phyloP scores from a whole-genome alignment of 208 protist species.

The Trypanosoma mega region DNA sequence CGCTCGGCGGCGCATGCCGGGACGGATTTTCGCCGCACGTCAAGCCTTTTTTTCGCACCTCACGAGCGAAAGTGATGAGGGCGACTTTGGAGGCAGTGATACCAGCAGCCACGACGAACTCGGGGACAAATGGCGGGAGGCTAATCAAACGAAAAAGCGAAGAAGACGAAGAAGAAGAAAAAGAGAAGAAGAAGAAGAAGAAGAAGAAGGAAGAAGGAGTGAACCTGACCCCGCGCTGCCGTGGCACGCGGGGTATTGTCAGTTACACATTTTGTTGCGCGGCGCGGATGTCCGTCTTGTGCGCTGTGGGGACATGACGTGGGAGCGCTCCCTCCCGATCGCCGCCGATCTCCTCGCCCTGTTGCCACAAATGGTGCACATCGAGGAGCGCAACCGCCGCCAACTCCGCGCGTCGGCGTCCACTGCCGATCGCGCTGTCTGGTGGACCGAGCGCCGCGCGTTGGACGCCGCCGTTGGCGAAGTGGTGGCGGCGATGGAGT shows the following conservation, averaged over 20 bases:
- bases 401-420: not conserved
- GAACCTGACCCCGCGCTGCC: too few species aligned
- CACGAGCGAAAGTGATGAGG: not conserved
- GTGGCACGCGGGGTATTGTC: not conserved
- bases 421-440: not conserved
- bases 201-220: too few species aligned
- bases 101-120: too few species aligned
- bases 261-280: not conserved
- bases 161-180: not conserved
- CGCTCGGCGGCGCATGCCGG: not conserved
- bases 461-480: slow-evolving; percentile 19
- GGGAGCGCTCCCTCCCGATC: not conserved
- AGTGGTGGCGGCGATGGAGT: slow-evolving; percentile 37
- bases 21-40: not conserved
- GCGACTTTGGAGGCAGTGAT: too few species aligned
- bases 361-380: not conserved
- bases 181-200: not conserved
- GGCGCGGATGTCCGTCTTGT: not conserved
- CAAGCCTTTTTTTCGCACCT: not conserved
- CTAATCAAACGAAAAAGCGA: not conserved
- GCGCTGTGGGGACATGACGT: not conserved
- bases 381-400: not conserved
- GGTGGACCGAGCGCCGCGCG: slow-evolving; percentile 23
- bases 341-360: not conserved
- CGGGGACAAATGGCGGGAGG: too few species aligned